Evolutionary conservation across 768 basidiomycete species (phyloP).

Genomic region (Hygrophorus pudorinus): DNA sequence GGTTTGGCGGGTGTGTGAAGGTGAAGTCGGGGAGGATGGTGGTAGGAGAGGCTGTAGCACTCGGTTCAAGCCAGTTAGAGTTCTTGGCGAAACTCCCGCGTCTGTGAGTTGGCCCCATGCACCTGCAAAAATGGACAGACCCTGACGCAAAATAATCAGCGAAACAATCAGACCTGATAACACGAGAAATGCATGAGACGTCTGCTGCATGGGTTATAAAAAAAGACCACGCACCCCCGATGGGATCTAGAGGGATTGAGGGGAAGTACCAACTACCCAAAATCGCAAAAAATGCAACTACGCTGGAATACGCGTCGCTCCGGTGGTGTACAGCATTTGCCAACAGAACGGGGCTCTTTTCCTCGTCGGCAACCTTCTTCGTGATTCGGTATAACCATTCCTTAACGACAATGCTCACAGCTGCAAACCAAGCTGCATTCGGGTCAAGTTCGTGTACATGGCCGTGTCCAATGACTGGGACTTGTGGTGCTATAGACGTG

Average conservation of each 20-base stretch:
- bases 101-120: conserved; percentile 81
- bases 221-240: conserved; percentile 58
- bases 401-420: conserved; percentile 67
- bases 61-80: conserved; percentile 40
- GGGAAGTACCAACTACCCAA: conserved; percentile 84
- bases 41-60: conserved; percentile 46
- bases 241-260: conserved; percentile 80
- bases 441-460: conserved; percentile 67
- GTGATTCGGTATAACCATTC: conserved; percentile 92
- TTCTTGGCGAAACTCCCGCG: conserved; percentile 57
- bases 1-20: conserved; percentile 6
- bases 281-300: conserved; percentile 88
- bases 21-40: conserved; percentile 16
- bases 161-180: conserved; percentile 76
- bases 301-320: conserved; percentile 91
- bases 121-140: conserved; percentile 51
- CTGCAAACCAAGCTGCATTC: conserved; percentile 96
- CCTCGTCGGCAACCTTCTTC: conserved; percentile 81
- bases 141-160: conserved; percentile 77
- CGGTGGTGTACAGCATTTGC: conserved; percentile 98
- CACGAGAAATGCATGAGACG: conserved; percentile 1
- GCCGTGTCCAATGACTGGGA: conserved; percentile 43
- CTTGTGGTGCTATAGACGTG: conserved; percentile 42
- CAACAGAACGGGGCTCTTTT: conserved; percentile 81
- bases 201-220: conserved; percentile 2